Percentiles rank a stretch among this genome's conserved stretches.
phyloP scores from a whole-genome alignment of 2,329 filamentous ascomycete genomes.

The Biscogniauxia marginata region DNA sequence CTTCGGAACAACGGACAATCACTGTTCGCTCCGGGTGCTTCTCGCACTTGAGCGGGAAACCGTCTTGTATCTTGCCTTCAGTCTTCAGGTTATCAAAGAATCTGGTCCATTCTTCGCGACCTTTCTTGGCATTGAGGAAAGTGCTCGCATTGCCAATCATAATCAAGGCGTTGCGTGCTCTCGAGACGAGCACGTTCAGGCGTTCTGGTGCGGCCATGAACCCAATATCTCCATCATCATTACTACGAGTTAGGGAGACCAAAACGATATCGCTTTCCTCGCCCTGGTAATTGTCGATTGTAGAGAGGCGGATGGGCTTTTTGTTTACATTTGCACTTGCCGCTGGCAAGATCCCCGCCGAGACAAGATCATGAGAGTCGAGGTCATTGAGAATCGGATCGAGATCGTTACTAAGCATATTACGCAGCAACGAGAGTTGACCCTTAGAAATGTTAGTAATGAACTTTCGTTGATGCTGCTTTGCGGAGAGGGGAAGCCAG shows the following conservation, averaged over 20 bases:
- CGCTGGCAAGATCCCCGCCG: conserved; percentile 59
- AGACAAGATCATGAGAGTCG: conserved; percentile 50
- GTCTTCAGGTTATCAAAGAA: conserved; percentile 57
- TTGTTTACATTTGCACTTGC: conserved; percentile 52
- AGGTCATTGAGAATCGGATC: conserved; percentile 69
- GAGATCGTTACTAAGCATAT: neutral
- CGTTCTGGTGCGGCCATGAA: conserved; percentile 67
- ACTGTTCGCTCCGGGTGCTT: conserved; percentile 24
- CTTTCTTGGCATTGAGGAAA: conserved; percentile 59
- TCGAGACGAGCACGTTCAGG: conserved; percentile 67
- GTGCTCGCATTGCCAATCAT: conserved; percentile 69
- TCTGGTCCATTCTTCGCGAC: conserved; percentile 53
- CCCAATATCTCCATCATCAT: conserved; percentile 61
- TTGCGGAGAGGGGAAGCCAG: conserved; percentile 58
- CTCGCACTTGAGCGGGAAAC: conserved; percentile 22
- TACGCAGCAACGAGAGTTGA: neutral
- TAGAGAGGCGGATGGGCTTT: conserved; percentile 59
- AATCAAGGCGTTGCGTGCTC: conserved; percentile 65
- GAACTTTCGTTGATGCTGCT: conserved; percentile 50
- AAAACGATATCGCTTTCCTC: conserved; percentile 75
- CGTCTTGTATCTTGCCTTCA: conserved; percentile 43
- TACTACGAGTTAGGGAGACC: conserved; percentile 66
- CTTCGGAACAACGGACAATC: conserved; percentile 12
- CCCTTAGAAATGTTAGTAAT: conserved; percentile 39
- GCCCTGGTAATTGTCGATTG: conserved; percentile 77